Evolutionary conservation across 148 eudicot genomes (phyloP).

Genomic region (Vaccinium darrowii): DNA sequence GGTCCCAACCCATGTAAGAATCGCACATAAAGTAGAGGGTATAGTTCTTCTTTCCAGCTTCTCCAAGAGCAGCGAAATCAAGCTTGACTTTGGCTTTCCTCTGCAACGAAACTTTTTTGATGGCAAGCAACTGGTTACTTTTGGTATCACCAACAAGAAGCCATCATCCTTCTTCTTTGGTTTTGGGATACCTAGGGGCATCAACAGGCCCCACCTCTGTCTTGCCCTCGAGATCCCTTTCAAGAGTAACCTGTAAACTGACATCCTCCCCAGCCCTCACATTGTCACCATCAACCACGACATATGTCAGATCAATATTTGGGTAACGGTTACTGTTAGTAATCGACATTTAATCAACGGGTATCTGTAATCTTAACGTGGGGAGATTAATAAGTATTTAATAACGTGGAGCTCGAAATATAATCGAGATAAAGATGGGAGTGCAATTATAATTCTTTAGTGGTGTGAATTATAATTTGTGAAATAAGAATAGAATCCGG

Average conservation of each 20-base stretch:
- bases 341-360: too few relatives aligned
- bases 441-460: too few relatives aligned
- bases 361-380: too few relatives aligned
- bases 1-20: slow-evolving; percentile 85
- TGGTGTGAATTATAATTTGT: too few relatives aligned
- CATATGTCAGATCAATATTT: slow-evolving; percentile 67
- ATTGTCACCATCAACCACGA: slow-evolving; percentile 44
- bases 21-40: slow-evolving; percentile 81
- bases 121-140: slow-evolving; percentile 72
- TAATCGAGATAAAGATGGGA: too few relatives aligned
- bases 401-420: too few relatives aligned
- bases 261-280: slow-evolving; percentile 56
- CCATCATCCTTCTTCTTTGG: slow-evolving; percentile 91
- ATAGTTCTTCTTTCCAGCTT: slow-evolving; percentile 53
- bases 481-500: too few relatives aligned
- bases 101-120: slow-evolving; percentile 70
- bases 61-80: slow-evolving; percentile 48
- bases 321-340: too few relatives aligned
- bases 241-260: slow-evolving; percentile 53
- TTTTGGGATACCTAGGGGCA: slow-evolving; percentile 69
- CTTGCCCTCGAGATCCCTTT: slow-evolving; percentile 69
- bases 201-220: slow-evolving; percentile 66
- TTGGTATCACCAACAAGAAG: slow-evolving; percentile 73
- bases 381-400: too few relatives aligned
- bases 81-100: slow-evolving; percentile 72